Base-by-base conservation (phyloP, 257 asterid genomes). In the Voacanga thouarsii region DNA sequence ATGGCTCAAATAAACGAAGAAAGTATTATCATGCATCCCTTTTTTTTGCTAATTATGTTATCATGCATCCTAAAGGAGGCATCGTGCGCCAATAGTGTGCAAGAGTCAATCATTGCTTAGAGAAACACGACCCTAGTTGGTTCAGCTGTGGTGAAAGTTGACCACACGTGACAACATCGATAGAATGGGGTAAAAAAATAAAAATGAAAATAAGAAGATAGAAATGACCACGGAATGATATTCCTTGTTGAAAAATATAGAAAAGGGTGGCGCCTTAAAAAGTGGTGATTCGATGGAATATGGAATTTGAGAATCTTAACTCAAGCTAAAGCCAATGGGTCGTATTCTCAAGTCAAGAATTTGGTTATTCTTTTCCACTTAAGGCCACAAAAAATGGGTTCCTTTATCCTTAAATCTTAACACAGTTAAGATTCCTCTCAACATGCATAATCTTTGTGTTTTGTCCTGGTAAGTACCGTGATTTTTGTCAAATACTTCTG, bases 321-420 rank as follows among this genome's bases (percentile, higher is more conserved):
- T 86, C 89, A 83, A 81, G 82, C 79, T 80, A 85, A 80, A 85
- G 91, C 78, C 82, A 81, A 79, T 87, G 85, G 77, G 87, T 78
- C 80, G 79, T 87, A 88, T 90, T 90, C 88, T 79, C 92, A 87
- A 89, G 96, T 83, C 96, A 89, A 89, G 96, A 88, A 88, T 87
- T 83, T 86, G 51, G 71, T 83, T 85, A 82, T 83, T 86, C 86
- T 80, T 86, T 86, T 73, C 89, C 83, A 82, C 79, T 86, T 75
- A 44, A 88, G 86, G 86, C 96, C 93, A 85, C 93, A 55, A 87
- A 88, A 82, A 87, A 87, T 90, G 93, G 93, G 88, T 89, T 90
- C 92, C 76, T 79, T 87, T 87, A 79, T 87, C 81, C 87, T 74
- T 74, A 60, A 77, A 72, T 80, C 77, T 75, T 75, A 85, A 79